Percentiles rank a stretch among this genome's conserved stretches.
These are phyloP conservation scores for Phytophthora agathidicida DNA, from an alignment of 352 stramenopile genomes.

Conservation along the genomic window DNA sequence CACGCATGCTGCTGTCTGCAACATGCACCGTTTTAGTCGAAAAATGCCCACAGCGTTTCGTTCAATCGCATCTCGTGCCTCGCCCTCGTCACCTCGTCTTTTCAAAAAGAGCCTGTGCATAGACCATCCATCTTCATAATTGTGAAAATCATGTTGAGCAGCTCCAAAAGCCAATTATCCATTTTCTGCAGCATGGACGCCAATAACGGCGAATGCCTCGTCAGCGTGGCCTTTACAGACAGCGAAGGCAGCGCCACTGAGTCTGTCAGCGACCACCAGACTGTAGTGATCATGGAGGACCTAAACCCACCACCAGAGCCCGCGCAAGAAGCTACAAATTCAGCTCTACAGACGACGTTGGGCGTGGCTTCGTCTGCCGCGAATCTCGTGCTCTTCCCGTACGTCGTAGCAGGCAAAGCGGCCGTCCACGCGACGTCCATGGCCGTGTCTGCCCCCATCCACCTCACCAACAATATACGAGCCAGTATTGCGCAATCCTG, in stretches of 20 bases:
- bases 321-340: conserved; percentile 5
- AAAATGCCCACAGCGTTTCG: too few relatives aligned
- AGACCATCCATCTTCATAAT: too few relatives aligned
- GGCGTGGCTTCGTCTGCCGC: conserved; percentile 59
- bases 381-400: conserved; percentile 68
- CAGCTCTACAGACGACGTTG: conserved; percentile 57
- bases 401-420: conserved; percentile 61
- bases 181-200: too few relatives aligned
- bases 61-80: conserved; percentile 3
- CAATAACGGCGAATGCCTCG: conserved; percentile 7
- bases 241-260: conserved; percentile 7
- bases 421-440: conserved; percentile 64
- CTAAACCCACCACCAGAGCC: neutral
- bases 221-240: conserved; percentile 37
- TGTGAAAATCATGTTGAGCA: too few relatives aligned
- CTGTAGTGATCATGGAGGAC: conserved; percentile 27
- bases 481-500: conserved; percentile 43
- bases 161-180: too few relatives aligned
- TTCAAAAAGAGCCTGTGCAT: conserved; percentile 5
- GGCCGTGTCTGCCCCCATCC: conserved; percentile 60
- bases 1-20: conserved; percentile 2
- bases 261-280: conserved; percentile 25
- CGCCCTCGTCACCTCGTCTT: neutral
- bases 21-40: conserved; percentile 26
- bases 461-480: conserved; percentile 59